Percentiles rank a stretch among this genome's conserved stretches.
Conservation (phyloP, 2,329 filamentous ascomycete genomes). For the Trichoderma afroharzianum region DNA sequence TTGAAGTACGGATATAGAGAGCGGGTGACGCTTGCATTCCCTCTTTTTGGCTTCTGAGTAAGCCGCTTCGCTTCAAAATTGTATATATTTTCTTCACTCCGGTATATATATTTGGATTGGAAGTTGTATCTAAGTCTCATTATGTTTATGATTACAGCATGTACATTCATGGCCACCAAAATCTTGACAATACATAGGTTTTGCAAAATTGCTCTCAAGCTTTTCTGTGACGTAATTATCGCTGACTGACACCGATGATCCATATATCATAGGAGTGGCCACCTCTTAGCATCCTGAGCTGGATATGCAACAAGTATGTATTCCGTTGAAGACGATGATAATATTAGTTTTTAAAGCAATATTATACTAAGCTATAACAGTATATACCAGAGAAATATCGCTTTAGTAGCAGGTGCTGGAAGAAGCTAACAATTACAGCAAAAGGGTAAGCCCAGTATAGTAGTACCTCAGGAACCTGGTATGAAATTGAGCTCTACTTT, state of each 20-base stretch:
- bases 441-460: not conserved
- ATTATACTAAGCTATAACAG: too few relatives aligned
- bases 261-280: not conserved
- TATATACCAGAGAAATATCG: too few relatives aligned
- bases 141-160: not conserved
- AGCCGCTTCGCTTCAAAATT: not conserved
- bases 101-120: conserved; percentile 1
- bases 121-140: not conserved
- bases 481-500: too few relatives aligned
- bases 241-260: not conserved
- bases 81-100: not conserved
- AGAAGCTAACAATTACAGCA: not conserved
- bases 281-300: not conserved
- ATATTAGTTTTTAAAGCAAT: too few relatives aligned
- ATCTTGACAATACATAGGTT: not conserved
- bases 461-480: not conserved
- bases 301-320: too few relatives aligned
- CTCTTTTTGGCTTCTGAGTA: not conserved
- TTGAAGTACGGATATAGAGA: not conserved
- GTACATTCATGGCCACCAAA: not conserved
- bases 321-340: too few relatives aligned
- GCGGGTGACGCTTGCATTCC: not conserved
- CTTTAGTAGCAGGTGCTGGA: too few relatives aligned
- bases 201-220: not conserved
- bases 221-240: not conserved